These are phyloP conservation scores for Trichodelitschia bisporula DNA, from an alignment of 495 filamentous ascomycete species.

Conservation along the genomic window DNA sequence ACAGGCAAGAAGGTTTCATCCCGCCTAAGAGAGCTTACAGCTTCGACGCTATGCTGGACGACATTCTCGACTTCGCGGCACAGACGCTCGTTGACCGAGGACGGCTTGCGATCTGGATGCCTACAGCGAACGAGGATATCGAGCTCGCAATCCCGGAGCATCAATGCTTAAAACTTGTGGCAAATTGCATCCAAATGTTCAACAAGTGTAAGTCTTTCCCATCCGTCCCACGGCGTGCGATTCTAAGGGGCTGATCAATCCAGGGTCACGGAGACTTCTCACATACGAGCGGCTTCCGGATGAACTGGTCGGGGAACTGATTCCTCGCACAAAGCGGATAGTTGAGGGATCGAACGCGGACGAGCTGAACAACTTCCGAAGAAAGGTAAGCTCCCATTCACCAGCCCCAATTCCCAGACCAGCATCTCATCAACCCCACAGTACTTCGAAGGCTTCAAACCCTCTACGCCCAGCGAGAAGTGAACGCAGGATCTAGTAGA, in stretches of 20 bases:
- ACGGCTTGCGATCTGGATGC: conserved; percentile 89
- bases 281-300: conserved; percentile 56
- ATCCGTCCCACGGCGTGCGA: not conserved
- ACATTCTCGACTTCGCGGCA: conserved; percentile 64
- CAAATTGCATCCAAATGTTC: conserved; percentile 63
- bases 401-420: not conserved
- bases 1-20: conserved; percentile 50
- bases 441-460: conserved; percentile 6
- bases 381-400: conserved; percentile 3
- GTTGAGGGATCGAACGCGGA: conserved; percentile 5
- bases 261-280: conserved; percentile 67
- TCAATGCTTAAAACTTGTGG: conserved; percentile 48
- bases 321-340: not conserved
- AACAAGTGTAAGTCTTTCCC: conserved; percentile 42
- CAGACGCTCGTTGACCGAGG: conserved; percentile 60
- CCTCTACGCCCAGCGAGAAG: not conserved
- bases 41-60: conserved; percentile 68
- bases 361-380: conserved; percentile 13
- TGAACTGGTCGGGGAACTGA: conserved; percentile 21
- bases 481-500: too few relatives aligned
- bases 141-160: conserved; percentile 59
- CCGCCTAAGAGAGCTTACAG: conserved; percentile 81
- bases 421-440: not conserved
- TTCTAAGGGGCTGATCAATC: conserved; percentile 1
- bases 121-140: conserved; percentile 45